phyloP scores from a whole-genome alignment of 1,139 yeast genomes.

The Suhomyces chickasaworum region DNA sequence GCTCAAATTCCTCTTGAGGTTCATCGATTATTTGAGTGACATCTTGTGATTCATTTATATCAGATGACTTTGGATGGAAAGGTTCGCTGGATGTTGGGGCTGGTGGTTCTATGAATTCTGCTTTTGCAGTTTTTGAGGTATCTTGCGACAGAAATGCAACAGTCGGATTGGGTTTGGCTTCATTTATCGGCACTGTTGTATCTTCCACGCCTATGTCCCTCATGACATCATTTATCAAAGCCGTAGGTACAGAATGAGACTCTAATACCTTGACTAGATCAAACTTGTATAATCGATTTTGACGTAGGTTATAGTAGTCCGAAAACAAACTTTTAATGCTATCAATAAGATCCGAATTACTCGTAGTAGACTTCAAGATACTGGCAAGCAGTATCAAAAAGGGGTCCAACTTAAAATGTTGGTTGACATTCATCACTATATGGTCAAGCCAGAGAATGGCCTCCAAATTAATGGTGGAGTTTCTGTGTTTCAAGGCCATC shows the following conservation, averaged over 20 bases:
- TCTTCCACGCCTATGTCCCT: conserved; percentile 22
- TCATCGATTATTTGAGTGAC: not conserved
- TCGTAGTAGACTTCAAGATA: conserved; percentile 13
- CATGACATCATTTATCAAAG: conserved; percentile 32
- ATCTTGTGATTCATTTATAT: not conserved
- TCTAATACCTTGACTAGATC: conserved; percentile 55
- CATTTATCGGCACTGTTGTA: not conserved
- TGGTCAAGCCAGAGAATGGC: conserved; percentile 38
- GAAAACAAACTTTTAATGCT: conserved; percentile 26
- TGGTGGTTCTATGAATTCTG: not conserved
- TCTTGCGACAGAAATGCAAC: not conserved
- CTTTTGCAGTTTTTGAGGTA: not conserved
- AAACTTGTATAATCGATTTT: conserved; percentile 33
- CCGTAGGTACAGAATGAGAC: conserved; percentile 35
- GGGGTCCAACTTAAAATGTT: conserved; percentile 33
- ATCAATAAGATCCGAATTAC: conserved; percentile 15
- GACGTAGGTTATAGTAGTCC: conserved; percentile 31
- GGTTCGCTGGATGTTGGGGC: not conserved
- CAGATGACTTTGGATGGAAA: not conserved
- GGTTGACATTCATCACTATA: conserved; percentile 33
- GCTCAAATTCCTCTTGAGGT: conserved; percentile 1
- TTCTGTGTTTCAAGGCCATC: conserved; percentile 51
- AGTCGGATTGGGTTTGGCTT: not conserved
- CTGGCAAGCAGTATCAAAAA: conserved; percentile 31
- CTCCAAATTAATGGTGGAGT: conserved; percentile 45